phyloP scores from a whole-genome alignment of 129 eudicot species.

The Centaurea solstitialis region DNA sequence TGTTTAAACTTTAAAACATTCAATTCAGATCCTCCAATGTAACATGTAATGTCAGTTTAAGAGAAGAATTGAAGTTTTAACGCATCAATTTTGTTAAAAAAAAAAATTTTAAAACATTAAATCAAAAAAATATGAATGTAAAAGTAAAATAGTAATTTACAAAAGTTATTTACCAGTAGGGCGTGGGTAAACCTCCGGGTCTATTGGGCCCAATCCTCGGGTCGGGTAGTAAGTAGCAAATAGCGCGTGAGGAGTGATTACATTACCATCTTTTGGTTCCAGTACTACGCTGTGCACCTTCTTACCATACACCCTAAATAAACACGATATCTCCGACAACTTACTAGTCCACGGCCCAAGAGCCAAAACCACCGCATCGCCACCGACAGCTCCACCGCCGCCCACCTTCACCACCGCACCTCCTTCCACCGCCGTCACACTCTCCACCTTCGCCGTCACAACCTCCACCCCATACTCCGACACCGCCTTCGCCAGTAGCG shows the following conservation, averaged over 20 bases:
- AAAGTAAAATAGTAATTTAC: too few species aligned
- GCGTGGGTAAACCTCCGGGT: slow-evolving; percentile 84
- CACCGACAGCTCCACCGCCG: slow-evolving; percentile 54
- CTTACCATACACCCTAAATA: slow-evolving; percentile 63
- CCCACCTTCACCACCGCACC: slow-evolving; percentile 47
- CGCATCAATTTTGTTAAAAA: too few species aligned
- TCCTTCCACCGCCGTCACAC: slow-evolving; percentile 54
- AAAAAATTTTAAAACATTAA: too few species aligned
- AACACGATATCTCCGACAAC: slow-evolving; percentile 34
- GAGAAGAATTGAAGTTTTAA: too few species aligned
- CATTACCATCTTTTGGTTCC: slow-evolving; percentile 58
- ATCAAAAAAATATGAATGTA: too few species aligned
- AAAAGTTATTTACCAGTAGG: slow-evolving; percentile 85
- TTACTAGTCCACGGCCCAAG: slow-evolving; percentile 90
- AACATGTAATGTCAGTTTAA: too few species aligned
- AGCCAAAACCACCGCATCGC: slow-evolving; percentile 78
- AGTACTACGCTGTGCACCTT: slow-evolving; percentile 79
- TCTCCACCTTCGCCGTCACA: slow-evolving; percentile 62
- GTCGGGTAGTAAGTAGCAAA: slow-evolving; percentile 57
- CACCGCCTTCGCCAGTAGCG: slow-evolving; percentile 62
- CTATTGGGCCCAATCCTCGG: slow-evolving; percentile 55
- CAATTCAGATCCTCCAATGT: too few species aligned
- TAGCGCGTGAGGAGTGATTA: slow-evolving; percentile 63
- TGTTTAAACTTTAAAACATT: background rate
- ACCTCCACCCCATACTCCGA: slow-evolving; percentile 64